Conservation (phyloP, 768 basidiomycete genomes). For the Suillus weaverae region DNA sequence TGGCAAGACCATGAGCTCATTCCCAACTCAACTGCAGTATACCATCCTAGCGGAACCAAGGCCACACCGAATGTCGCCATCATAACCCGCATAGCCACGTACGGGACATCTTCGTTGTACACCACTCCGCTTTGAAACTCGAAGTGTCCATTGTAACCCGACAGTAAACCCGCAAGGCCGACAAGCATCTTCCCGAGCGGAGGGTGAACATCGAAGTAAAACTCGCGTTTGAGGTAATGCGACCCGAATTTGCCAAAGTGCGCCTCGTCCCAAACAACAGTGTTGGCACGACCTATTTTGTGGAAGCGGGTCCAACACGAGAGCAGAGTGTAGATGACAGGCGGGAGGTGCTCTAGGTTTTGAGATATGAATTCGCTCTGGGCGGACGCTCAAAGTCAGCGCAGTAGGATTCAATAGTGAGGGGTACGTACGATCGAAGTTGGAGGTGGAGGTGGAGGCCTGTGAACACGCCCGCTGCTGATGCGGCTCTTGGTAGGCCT, state of each 20-base stretch:
- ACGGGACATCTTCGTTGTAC: conserved; percentile 86
- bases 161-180: conserved; percentile 84
- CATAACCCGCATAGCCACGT: conserved; percentile 93
- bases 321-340: conserved; percentile 86
- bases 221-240: conserved; percentile 97
- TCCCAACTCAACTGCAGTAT: conserved; percentile 90
- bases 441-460: conserved; percentile 61
- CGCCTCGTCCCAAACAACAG: conserved; percentile 98
- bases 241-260: conserved; percentile 99
- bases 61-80: conserved; percentile 92
- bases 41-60: conserved; percentile 97
- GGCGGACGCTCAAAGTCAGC: background rate
- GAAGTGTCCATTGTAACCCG: conserved; percentile 89
- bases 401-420: conserved; percentile 3
- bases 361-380: conserved; percentile 78
- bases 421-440: conserved; percentile 54
- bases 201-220: conserved; percentile 99
- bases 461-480: conserved; percentile 62
- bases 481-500: conserved; percentile 40
- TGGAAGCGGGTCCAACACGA: conserved; percentile 95
- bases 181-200: conserved; percentile 99
- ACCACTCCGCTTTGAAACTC: conserved; percentile 91
- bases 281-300: conserved; percentile 81
- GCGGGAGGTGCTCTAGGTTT: conserved; percentile 76
- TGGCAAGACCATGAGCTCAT: conserved; percentile 90